Conservation (phyloP, 176 grass and related monocot genomes). For the Carex cristatella region DNA sequence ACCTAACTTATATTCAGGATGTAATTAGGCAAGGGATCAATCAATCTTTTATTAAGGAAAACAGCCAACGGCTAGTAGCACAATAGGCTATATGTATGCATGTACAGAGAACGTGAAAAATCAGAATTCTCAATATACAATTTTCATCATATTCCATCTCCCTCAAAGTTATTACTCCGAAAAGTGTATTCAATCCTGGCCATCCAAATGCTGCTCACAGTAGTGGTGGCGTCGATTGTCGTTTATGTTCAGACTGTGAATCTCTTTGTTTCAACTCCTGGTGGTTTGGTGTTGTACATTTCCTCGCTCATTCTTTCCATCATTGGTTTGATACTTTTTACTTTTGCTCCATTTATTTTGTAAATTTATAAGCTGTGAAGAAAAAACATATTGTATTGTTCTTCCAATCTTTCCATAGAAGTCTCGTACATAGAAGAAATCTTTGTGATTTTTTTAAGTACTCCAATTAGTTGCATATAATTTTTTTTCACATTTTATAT, state of each 20-base stretch:
- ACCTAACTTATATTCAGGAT: no score
- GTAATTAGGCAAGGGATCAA: no score
- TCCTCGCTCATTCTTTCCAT: constrained; percentile 76
- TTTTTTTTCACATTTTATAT: background rate
- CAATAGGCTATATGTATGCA: no score
- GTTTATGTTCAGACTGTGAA: constrained; percentile 63
- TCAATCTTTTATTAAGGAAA: no score
- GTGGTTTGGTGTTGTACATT: constrained; percentile 66
- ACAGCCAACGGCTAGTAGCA: no score
- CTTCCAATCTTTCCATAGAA: no score
- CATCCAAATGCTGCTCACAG: constrained; percentile 76
- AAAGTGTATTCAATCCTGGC: constrained; percentile 80
- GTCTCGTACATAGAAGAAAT: background rate
- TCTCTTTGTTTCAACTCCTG: constrained; percentile 68
- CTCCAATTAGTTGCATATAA: background rate
- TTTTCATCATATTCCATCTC: no score
- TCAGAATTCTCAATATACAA: no score
- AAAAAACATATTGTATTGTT: background rate
- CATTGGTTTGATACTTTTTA: constrained; percentile 33
- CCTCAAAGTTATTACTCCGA: no score
- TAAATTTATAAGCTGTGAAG: background rate
- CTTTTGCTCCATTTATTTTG: background rate
- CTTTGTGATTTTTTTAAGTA: background rate
- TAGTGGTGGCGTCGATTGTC: constrained; percentile 56
- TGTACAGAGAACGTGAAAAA: no score